phyloP scores from a whole-genome alignment of 192 early-diverging fungal genomes.

The Coemansia umbellata region DNA sequence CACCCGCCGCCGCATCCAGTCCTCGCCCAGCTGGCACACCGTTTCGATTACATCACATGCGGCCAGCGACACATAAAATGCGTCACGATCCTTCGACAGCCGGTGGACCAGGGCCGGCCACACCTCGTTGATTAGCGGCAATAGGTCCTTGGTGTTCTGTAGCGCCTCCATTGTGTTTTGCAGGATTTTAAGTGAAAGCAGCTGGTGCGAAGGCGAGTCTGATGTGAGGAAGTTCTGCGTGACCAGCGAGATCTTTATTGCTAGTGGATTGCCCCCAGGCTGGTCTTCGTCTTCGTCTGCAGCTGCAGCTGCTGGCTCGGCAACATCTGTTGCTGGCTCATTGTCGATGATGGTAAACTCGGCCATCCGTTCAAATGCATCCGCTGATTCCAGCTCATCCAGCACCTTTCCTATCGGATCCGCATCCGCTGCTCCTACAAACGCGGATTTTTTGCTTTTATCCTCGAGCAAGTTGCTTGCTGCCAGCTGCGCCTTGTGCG shows the following conservation, averaged over 20 bases:
- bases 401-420: constrained; percentile 27
- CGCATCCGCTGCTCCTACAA: neutral
- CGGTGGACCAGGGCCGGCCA: constrained; percentile 35
- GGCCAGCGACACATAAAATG: constrained; percentile 24
- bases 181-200: constrained; percentile 39
- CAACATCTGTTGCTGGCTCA: neutral
- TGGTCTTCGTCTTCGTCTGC: neutral
- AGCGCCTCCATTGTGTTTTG: constrained; percentile 28
- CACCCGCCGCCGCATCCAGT: constrained; percentile 42
- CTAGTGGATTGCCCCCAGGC: constrained; percentile 21
- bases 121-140: constrained; percentile 39
- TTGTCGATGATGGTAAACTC: constrained; percentile 3
- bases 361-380: constrained; percentile 10
- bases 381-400: constrained; percentile 19
- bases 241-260: constrained; percentile 35
- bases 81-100: constrained; percentile 9
- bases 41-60: constrained; percentile 38
- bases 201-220: constrained; percentile 24
- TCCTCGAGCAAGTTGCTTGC: neutral
- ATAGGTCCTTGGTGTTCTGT: constrained; percentile 18
- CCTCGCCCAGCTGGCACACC: constrained; percentile 23
- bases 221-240: constrained; percentile 26
- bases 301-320: neutral
- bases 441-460: neutral
- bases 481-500: neutral